Percentiles rank a stretch among this genome's conserved stretches.
These are phyloP conservation scores for Mycena sp. DNA, from an alignment of 1,284 basidiomycete genomes.

Conservation along the genomic window DNA sequence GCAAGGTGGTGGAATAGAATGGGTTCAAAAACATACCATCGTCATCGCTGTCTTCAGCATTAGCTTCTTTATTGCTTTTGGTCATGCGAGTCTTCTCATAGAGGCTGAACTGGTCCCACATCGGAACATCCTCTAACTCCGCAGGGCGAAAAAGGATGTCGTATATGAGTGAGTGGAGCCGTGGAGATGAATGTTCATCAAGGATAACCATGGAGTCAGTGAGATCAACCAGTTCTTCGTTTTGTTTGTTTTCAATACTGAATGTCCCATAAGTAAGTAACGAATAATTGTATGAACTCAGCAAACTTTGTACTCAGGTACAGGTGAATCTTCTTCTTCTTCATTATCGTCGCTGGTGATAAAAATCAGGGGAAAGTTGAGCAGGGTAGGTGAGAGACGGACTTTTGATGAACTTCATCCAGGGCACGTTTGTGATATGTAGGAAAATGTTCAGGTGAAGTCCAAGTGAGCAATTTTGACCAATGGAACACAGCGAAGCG, in stretches of 20 bases:
- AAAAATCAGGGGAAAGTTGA: no score
- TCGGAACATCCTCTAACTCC: conserved; percentile 15
- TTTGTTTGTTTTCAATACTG: not conserved
- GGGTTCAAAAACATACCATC: not conserved
- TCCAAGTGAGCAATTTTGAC: conserved; percentile 21
- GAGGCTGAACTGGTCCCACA: conserved; percentile 22
- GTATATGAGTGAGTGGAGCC: conserved; percentile 9
- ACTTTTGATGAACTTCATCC: no score
- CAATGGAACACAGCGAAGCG: conserved; percentile 19
- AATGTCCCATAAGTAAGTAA: not conserved
- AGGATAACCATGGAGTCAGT: conserved; percentile 1
- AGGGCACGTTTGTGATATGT: no score
- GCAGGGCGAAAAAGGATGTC: conserved; percentile 26
- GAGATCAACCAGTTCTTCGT: conserved; percentile 6
- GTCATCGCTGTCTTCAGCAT: not conserved
- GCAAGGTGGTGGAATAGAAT: no score
- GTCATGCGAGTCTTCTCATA: conserved; percentile 22
- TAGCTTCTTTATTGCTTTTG: not conserved
- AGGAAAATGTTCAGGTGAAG: no score
- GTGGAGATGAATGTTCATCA: not conserved
- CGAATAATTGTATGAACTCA: no score
- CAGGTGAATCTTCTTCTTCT: no score
- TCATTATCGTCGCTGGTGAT: no score
- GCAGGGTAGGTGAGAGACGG: no score
- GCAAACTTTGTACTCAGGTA: no score